Conservation (phyloP, 768 basidiomycete species). For the Xerocomellus chrysenteron region DNA sequence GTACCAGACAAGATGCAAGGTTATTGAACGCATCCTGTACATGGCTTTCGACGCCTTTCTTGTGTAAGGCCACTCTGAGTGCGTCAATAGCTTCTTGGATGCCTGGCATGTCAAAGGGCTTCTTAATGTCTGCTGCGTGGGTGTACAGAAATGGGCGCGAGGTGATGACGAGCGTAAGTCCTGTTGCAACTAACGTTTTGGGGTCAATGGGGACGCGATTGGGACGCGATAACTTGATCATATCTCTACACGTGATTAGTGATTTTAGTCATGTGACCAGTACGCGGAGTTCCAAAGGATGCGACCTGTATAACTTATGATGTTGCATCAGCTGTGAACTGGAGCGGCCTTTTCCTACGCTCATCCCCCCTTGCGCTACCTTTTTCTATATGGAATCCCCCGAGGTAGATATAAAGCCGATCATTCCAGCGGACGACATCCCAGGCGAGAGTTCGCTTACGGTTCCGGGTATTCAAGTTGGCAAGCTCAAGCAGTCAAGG, state of each 20-base stretch:
- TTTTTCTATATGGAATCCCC: constrained; percentile 21
- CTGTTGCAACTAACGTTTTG: no score
- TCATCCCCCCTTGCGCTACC: constrained; percentile 12
- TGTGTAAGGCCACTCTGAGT: constrained; percentile 32
- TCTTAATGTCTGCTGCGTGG: neutral
- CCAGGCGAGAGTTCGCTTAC: neutral
- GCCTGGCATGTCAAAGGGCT: constrained; percentile 13
- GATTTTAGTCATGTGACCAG: constrained; percentile 30
- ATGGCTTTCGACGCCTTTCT: constrained; percentile 29
- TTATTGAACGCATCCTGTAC: constrained; percentile 38
- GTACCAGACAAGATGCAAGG: constrained; percentile 40
- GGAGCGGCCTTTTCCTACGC: constrained; percentile 1
- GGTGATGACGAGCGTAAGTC: no score
- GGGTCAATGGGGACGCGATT: no score
- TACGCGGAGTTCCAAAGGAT: constrained; percentile 25
- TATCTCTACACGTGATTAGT: constrained; percentile 22
- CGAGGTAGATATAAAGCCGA: constrained; percentile 16
- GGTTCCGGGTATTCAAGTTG: neutral
- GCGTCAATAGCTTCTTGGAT: constrained; percentile 32
- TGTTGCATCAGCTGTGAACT: neutral
- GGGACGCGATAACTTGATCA: neutral
- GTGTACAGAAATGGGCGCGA: neutral
- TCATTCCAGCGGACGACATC: constrained; percentile 7
- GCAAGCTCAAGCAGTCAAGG: constrained; percentile 30
- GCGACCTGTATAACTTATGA: constrained; percentile 16